Evolutionary conservation across 306 rosid genomes (phyloP).

Genomic region (Clitoria ternatea): DNA sequence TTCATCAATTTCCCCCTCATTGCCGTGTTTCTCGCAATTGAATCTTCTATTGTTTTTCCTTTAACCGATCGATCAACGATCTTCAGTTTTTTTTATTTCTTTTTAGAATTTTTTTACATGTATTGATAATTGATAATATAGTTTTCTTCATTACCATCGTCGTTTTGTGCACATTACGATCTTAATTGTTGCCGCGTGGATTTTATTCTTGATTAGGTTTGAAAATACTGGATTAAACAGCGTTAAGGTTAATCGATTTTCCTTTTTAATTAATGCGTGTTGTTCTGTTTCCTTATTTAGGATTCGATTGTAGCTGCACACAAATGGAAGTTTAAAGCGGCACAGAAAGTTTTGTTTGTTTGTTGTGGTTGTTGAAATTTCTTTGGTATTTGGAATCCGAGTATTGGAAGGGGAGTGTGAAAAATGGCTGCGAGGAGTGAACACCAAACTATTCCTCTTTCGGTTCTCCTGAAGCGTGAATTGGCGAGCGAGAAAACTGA

Average conservation of each 20-base stretch:
- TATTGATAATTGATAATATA: neutral
- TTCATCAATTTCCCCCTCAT: neutral
- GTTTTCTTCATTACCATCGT: neutral
- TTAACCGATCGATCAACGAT: conserved; percentile 13
- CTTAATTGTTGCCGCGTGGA: neutral
- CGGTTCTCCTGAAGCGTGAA: conserved; percentile 92
- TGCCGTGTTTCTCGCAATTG: neutral
- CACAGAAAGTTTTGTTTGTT: neutral
- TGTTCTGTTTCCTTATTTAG: conserved; percentile 25
- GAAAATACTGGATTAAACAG: neutral
- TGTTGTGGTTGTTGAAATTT: neutral
- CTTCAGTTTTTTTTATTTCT: neutral
- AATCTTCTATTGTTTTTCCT: neutral
- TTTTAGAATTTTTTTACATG: neutral
- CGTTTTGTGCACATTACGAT: neutral
- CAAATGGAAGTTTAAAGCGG: conserved; percentile 16
- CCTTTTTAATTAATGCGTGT: neutral
- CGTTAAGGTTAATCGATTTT: neutral
- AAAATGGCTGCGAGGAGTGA: conserved; percentile 73
- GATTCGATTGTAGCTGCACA: conserved; percentile 20
- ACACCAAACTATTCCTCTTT: conserved; percentile 83
- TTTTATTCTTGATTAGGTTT: conserved; percentile 20
- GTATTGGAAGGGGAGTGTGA: neutral
- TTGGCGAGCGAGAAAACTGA: conserved; percentile 83
- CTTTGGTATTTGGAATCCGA: conserved; percentile 8